Base-by-base conservation (phyloP, 2,329 filamentous ascomycete genomes). In the Diaporthe caulivora region DNA sequence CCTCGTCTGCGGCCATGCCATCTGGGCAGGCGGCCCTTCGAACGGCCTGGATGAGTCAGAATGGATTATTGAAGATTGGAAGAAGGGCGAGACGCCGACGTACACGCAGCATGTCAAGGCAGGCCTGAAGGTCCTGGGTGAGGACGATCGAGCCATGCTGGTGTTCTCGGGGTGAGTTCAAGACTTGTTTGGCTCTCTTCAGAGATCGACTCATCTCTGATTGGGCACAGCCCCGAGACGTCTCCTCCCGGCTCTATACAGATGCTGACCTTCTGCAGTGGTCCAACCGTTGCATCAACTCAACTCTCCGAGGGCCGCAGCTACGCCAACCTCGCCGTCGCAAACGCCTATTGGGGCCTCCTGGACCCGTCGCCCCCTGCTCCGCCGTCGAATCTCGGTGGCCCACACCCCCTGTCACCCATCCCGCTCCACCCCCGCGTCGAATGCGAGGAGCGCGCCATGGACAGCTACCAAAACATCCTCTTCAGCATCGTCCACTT, bases 391-490 rank as follows among this genome's bases (percentile, higher is more conserved):
- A 40, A 4, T 21, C 15, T 26, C 18, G 6, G 42, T 3, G 18
- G 26, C 44, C 11, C 49, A 17, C 70, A 62, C 8, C 34, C 62
- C 9, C 51, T 47, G 18, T 72, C 64, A 37, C 40, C 42, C 18
- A 53, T 44, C 24, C 40, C 75, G 40, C 44, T 80, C 82, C 72
- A 86, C 84, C 72, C 76, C 42, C 85, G 85, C 31, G 84, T 94
- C 24, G 79, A 90, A 0, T 79, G 90, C 2, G 95, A 98, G 79
- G 88, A 92, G 11, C 87, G 89, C 71, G 94, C 95, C 0, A 91
- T 96, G 1, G 95, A 98, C 82, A 96, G 93, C 1, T 96, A 94
- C 79, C 92, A 95, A 80, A 98, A 98, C 80, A 84, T 98, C 7
- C 83, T 97, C 21, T 95, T 95, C 80, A 93, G 92, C 17, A 85